Evolutionary conservation across 768 basidiomycete genomes (phyloP).

Genomic region (Mycena maculata): DNA sequence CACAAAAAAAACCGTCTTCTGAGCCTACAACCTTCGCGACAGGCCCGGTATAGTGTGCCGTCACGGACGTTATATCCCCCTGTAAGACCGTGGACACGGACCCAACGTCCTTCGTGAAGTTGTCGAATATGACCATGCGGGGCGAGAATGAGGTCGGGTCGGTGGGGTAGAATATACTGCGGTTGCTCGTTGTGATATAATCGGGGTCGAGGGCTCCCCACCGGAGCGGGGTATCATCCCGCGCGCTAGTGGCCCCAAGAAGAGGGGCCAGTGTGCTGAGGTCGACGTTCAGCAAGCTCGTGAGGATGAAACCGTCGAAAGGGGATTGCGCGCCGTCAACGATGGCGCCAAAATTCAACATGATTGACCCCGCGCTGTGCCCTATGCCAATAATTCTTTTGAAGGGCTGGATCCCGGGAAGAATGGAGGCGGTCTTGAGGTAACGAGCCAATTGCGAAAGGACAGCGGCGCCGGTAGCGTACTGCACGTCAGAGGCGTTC

Average conservation of each 20-base stretch:
- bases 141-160: background rate
- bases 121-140: constrained; percentile 8
- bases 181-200: constrained; percentile 7
- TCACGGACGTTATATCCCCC: background rate
- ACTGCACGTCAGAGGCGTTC: constrained; percentile 2
- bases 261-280: background rate
- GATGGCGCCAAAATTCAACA: background rate
- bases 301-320: constrained; percentile 12
- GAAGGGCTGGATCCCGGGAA: constrained; percentile 2
- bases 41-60: constrained; percentile 3
- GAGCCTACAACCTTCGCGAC: constrained; percentile 3
- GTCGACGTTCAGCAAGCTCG: background rate
- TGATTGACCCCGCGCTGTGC: background rate
- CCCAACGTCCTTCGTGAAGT: constrained; percentile 1
- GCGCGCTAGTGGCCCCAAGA: background rate
- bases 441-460: background rate
- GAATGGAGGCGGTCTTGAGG: constrained; percentile 2
- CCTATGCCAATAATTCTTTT: constrained; percentile 4
- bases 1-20: background rate
- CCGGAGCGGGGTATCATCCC: background rate
- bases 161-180: constrained; percentile 6
- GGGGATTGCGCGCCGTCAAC: background rate
- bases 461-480: background rate
- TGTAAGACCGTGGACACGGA: background rate
- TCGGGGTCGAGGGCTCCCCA: constrained; percentile 8